Percentiles rank a stretch among this genome's conserved stretches.
Evolutionary conservation across 2,329 filamentous ascomycete genomes (phyloP).

Genomic region (Cryphonectria radicalis): DNA sequence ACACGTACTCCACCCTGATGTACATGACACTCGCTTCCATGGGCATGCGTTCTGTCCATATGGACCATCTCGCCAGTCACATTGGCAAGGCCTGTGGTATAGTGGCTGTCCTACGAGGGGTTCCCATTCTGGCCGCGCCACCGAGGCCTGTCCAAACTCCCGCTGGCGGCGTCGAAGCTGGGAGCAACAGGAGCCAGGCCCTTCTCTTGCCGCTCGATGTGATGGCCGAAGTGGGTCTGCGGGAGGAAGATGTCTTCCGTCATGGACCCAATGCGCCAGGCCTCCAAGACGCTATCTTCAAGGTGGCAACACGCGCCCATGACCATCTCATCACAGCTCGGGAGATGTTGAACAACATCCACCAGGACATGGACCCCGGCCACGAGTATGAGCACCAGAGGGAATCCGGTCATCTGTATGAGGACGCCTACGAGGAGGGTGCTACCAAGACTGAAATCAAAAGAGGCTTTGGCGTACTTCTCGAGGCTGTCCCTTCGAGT

Average conservation of each 20-base stretch:
- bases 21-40: conserved; percentile 84
- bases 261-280: conserved; percentile 78
- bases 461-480: conserved; percentile 75
- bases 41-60: conserved; percentile 78
- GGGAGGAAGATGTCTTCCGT: conserved; percentile 88
- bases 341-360: conserved; percentile 85
- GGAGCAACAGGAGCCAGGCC: conserved; percentile 47
- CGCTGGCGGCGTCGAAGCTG: conserved; percentile 41
- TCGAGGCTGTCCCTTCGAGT: conserved; percentile 78
- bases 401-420: conserved; percentile 69
- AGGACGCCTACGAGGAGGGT: conserved; percentile 38
- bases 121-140: conserved; percentile 86
- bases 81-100: conserved; percentile 95
- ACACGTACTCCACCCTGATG: conserved; percentile 90
- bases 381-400: conserved; percentile 89
- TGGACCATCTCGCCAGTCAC: conserved; percentile 92
- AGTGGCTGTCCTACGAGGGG: conserved; percentile 79
- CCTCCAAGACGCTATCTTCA: conserved; percentile 86
- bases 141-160: conserved; percentile 55
- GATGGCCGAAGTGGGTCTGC: conserved; percentile 80
- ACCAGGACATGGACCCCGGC: conserved; percentile 72
- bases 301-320: conserved; percentile 89
- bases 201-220: conserved; percentile 86
- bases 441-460: conserved; percentile 50
- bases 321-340: conserved; percentile 93